phyloP scores from a whole-genome alignment of 164 flowering plant species.

The Taxillus chinensis region DNA sequence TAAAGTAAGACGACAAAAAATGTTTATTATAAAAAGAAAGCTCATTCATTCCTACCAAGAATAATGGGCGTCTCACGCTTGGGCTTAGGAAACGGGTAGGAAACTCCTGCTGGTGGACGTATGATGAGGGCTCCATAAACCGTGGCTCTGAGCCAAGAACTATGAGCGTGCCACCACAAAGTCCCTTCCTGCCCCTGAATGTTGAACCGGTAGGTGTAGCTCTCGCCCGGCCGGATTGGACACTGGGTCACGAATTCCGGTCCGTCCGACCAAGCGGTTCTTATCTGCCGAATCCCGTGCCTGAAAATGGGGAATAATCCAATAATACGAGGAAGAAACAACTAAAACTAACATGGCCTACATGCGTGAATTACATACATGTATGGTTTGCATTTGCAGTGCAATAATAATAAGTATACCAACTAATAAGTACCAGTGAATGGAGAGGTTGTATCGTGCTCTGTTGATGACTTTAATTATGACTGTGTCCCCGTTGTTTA shows the following conservation, averaged over 20 bases:
- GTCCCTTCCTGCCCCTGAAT: conserved; percentile 62
- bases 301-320: conserved; percentile 11
- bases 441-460: conserved; percentile 61
- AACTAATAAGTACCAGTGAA: conserved; percentile 71
- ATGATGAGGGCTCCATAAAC: conserved; percentile 59
- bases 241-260: conserved; percentile 67
- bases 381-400: too few relatives aligned
- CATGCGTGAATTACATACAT: too few relatives aligned
- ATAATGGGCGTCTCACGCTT: conserved; percentile 36
- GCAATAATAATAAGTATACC: too few relatives aligned
- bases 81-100: conserved; percentile 55
- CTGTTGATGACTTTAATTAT: conserved; percentile 58
- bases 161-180: conserved; percentile 74
- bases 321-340: too few relatives aligned
- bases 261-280: conserved; percentile 68
- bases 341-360: too few relatives aligned
- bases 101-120: conserved; percentile 31
- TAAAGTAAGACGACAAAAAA: neutral
- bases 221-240: conserved; percentile 56
- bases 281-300: conserved; percentile 59
- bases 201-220: conserved; percentile 56
- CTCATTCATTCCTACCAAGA: conserved; percentile 28
- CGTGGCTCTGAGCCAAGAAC: conserved; percentile 71
- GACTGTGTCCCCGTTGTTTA: conserved; percentile 67
- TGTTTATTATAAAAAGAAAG: neutral